Conservation (phyloP, 208 protist genomes). For the Novymonas esmeraldas region DNA sequence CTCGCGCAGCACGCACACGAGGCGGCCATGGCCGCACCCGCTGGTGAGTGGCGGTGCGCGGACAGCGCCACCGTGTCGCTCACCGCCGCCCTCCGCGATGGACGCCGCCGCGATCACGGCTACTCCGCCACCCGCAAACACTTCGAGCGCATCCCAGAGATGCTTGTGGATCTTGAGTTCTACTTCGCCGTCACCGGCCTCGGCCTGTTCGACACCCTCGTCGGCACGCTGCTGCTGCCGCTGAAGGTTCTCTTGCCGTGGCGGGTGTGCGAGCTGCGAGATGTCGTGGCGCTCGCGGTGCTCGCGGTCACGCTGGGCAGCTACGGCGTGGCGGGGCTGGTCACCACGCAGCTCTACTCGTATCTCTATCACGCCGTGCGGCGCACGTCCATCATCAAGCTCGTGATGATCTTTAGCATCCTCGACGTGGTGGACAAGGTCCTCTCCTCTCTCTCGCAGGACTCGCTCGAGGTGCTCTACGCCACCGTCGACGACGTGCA, state of each 20-base stretch:
- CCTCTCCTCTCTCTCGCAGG: slow-evolving; percentile 89
- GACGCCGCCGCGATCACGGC: slow-evolving; percentile 7
- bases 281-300: slow-evolving; percentile 7
- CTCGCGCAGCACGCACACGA: slow-evolving; percentile 7
- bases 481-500: slow-evolving; percentile 28
- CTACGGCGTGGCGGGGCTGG: slow-evolving; percentile 10
- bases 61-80: too few relatives aligned
- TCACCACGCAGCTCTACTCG: slow-evolving; percentile 20
- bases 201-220: slow-evolving; percentile 15
- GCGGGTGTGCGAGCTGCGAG: slow-evolving; percentile 12
- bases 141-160: slow-evolving; percentile 19
- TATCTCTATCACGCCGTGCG: slow-evolving; percentile 26
- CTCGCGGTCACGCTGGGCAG: slow-evolving; percentile 4
- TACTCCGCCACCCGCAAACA: slow-evolving; percentile 3
- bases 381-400: slow-evolving; percentile 76
- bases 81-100: too few relatives aligned
- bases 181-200: slow-evolving; percentile 24
- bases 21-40: neutral
- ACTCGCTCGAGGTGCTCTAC: slow-evolving; percentile 79
- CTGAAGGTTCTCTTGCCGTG: slow-evolving; percentile 11
- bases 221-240: slow-evolving; percentile 9
- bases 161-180: slow-evolving; percentile 10
- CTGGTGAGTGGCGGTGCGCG: neutral
- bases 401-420: slow-evolving; percentile 96
- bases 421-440: slow-evolving; percentile 92